Evolutionary conservation across 176 grass and related monocot genomes (phyloP), one percentile per base, ranked within the genome.

Genomic region (Musa troglodytarum): DNA sequence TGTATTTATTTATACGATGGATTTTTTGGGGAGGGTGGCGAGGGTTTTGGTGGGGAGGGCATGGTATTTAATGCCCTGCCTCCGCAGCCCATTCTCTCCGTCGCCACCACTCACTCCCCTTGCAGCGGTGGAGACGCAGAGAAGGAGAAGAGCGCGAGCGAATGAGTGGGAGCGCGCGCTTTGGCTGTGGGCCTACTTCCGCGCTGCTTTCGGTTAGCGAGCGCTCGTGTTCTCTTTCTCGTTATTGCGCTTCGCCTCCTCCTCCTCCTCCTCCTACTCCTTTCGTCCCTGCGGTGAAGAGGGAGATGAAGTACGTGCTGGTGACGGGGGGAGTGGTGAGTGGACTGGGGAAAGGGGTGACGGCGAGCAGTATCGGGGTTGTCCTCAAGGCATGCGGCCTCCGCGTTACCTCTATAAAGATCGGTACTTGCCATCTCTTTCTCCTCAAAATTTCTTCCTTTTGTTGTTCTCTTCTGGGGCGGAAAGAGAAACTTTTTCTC

Each of bases 251-350:
- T 70, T 9, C 16, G 13, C 2, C 24, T n/a, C 16, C 67, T 10
- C 10, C 9, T 50, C 10, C 9, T 50, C 34, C 43, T 69, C 16
- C 15, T n/a, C 20, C 65, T 22, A 22, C 22, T 16, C 0, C 14
- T n/a, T 19, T 64, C 1, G 5, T 49, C 9, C 28, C 43, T 14
- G 28, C 14, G 11, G 2, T 65, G 52, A 54, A 19, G 54, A 61
- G 11, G 10, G 53, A 63, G 75, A 77, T 77, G 75, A 77, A 77
- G 61, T 77, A 77, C 75, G 75, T 77, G 34, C 9, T 77, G 29
- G 75, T 77, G 75, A 77, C 75, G 11, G 75, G 75, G 43, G 75
- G 75, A 65, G 75, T 77, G 75, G 75, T 77, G 20, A 77, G 75
- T 51, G 75, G 75, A 49, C 57, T 77, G 75, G 75, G 75, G 20